phyloP scores from a whole-genome alignment of 345 rosid species.

The Capsella bursapastoris region DNA sequence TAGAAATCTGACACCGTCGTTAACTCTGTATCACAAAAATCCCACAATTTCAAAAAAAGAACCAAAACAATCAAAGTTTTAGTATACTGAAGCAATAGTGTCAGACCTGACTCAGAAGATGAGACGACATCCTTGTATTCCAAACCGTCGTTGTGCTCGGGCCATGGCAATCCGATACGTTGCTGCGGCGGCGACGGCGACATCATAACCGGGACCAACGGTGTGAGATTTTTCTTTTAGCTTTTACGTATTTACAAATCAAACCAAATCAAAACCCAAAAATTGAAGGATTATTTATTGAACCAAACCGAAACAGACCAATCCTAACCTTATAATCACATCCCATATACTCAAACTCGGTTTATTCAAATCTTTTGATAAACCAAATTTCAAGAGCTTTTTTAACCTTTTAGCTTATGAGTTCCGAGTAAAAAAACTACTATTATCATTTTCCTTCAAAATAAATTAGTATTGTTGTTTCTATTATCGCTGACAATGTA shows the following conservation, averaged over 20 bases:
- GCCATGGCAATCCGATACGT: constrained; percentile 72
- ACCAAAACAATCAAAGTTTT: neutral
- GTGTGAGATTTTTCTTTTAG: neutral
- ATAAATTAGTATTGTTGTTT: no score
- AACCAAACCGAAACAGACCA: constrained; percentile 32
- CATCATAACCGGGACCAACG: constrained; percentile 22
- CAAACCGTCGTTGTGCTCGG: constrained; percentile 78
- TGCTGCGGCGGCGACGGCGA: constrained; percentile 37
- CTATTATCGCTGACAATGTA: no score
- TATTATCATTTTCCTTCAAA: no score
- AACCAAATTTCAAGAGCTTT: neutral
- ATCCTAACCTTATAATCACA: neutral
- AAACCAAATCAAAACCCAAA: neutral
- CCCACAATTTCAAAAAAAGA: neutral
- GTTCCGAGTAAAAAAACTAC: no score
- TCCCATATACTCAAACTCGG: constrained; percentile 8
- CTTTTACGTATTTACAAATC: neutral
- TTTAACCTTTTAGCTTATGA: neutral
- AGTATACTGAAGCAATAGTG: constrained; percentile 2
- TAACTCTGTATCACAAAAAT: constrained; percentile 21
- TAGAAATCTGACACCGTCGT: constrained; percentile 63
- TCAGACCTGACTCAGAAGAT: constrained; percentile 61
- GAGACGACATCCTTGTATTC: constrained; percentile 62
- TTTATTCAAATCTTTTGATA: neutral
- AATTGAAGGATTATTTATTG: neutral